Percentiles rank a stretch among this genome's conserved stretches.
Evolutionary conservation across 2,329 filamentous ascomycete genomes (phyloP).

Genomic region (Ophiostoma fasciatum): DNA sequence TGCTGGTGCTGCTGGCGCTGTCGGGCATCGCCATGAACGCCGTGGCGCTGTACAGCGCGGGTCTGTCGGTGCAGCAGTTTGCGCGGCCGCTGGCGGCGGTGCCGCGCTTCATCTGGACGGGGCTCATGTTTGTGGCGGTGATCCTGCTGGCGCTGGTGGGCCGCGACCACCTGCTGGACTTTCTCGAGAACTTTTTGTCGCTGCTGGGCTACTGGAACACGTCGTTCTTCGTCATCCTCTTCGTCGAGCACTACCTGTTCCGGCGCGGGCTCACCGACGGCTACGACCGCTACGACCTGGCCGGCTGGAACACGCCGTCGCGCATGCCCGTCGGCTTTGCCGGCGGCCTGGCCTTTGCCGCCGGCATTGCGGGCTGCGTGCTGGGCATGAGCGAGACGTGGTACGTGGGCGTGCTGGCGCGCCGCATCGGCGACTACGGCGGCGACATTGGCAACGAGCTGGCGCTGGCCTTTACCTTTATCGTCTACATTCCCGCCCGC

Average conservation of each 20-base stretch:
- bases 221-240: slow-evolving; percentile 31
- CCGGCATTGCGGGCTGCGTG: slow-evolving; percentile 32
- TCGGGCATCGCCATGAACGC: slow-evolving; percentile 31
- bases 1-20: slow-evolving; percentile 43
- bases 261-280: slow-evolving; percentile 20
- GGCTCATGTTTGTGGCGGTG: slow-evolving; percentile 28
- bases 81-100: slow-evolving; percentile 26
- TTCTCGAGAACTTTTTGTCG: slow-evolving; percentile 31
- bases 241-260: slow-evolving; percentile 33
- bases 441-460: slow-evolving; percentile 39
- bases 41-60: slow-evolving; percentile 26
- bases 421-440: slow-evolving; percentile 26
- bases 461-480: slow-evolving; percentile 31
- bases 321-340: slow-evolving; percentile 28
- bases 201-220: slow-evolving; percentile 36
- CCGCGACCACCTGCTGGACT: slow-evolving; percentile 25
- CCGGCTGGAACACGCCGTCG: slow-evolving; percentile 30
- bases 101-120: slow-evolving; percentile 33
- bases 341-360: slow-evolving; percentile 27
- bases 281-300: slow-evolving; percentile 30
- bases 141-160: slow-evolving; percentile 29
- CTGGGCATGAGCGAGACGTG: slow-evolving; percentile 45
- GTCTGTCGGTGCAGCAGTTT: slow-evolving; percentile 26
- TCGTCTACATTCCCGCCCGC: slow-evolving; percentile 31
- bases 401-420: slow-evolving; percentile 32